Conservation (phyloP, 176 grass and related monocot genomes). For the Avena sativa region DNA sequence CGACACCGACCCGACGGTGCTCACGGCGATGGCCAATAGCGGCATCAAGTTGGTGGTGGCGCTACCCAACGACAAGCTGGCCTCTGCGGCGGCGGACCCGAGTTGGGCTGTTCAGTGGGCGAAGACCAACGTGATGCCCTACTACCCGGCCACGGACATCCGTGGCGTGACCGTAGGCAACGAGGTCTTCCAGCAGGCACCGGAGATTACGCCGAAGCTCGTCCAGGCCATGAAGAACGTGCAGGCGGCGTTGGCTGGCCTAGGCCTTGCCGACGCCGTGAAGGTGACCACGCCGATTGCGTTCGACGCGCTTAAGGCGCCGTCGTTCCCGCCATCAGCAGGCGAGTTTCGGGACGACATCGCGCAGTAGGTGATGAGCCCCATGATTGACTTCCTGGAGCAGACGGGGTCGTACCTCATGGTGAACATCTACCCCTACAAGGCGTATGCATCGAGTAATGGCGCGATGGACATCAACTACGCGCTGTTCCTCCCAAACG, state of each 20-base stretch:
- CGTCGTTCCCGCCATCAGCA: constrained; percentile 56
- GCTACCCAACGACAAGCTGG: constrained; percentile 57
- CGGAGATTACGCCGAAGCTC: constrained; percentile 22
- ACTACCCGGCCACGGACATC: constrained; percentile 63
- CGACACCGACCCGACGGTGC: constrained; percentile 51
- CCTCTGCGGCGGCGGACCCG: constrained; percentile 31
- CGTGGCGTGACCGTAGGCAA: constrained; percentile 60
- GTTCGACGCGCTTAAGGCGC: constrained; percentile 36
- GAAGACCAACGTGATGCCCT: constrained; percentile 39
- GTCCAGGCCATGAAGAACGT: constrained; percentile 60
- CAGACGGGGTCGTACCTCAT: constrained; percentile 55
- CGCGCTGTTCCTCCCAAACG: constrained; percentile 55
- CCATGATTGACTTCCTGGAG: constrained; percentile 66
- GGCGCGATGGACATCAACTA: constrained; percentile 46
- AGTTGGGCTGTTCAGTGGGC: constrained; percentile 50
- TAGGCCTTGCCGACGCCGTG: constrained; percentile 51
- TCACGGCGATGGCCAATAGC: constrained; percentile 51
- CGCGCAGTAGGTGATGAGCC: constrained; percentile 60
- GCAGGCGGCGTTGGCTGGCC: constrained; percentile 41
- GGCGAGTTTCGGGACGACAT: constrained; percentile 57
- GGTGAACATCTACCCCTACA: constrained; percentile 58
- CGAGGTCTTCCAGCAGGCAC: constrained; percentile 59
- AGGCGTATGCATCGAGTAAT: too few relatives aligned
- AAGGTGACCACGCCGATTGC: constrained; percentile 70
- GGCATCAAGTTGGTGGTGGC: constrained; percentile 59